Base-by-base conservation (phyloP, 768 basidiomycete genomes). In the Boletus fagicola region DNA sequence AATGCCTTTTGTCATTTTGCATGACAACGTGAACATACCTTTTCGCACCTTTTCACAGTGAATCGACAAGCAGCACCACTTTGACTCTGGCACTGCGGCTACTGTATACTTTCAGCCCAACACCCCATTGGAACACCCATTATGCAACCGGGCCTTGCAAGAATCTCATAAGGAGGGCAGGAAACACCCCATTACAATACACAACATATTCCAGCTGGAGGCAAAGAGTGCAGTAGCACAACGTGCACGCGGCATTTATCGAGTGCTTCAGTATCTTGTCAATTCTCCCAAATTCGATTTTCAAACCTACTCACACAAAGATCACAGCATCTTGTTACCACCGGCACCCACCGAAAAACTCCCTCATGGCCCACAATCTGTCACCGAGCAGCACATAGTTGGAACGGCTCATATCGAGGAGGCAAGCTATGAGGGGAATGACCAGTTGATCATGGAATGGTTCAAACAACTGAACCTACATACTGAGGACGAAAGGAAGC, bases 371-470 rank as follows among this genome's bases (percentile, higher is more conserved):
- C 38, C 52, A 4, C 66, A 72, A 12, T 63, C 70, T 49, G 51
- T 63, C 3, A 72, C 70, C 8, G 53, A 62, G 0, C 75, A 78
- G 58, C 76, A 66, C 53, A 64, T 78, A 3, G 70, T 78, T 1
- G 70, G 72, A 0, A 74, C 74, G 0, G 66, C 69, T 22, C 53
- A 71, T 54, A 72, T 77, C 40, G 61, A 72, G 3, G 76, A 80
- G 49, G 74, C 75, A 3, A 76, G 73, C 49, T 79, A 79, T 40
- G 68, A 76, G 20, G 76, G 72, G 10, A 74, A 76, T 60, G 39
- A 50, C 3, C 10, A 58, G 57, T n/a, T 57, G 16, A 59, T 78
- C 0, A 58, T 76, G 3, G 30, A 38, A 3, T 38, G 36, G 36
- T 38, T 38, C 36, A 38, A 38, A 3, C 16, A 38, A 38, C 13